Conservation (phyloP, 2,329 filamentous ascomycete species). For the Penicillium nordicum region DNA sequence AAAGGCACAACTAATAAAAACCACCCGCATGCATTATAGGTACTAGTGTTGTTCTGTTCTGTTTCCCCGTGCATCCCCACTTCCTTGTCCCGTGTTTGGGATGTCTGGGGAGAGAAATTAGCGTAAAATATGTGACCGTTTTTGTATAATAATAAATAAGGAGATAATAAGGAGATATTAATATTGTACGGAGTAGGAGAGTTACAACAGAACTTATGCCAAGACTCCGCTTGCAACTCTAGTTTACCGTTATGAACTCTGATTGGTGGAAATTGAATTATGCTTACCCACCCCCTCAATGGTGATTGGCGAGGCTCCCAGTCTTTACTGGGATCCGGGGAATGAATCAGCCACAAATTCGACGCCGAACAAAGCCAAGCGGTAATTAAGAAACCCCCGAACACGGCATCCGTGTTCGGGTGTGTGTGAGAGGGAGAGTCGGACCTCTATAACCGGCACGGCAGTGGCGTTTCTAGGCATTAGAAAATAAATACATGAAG, state of each 20-base stretch:
- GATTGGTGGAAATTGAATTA: conserved; percentile 8
- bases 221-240: conserved; percentile 18
- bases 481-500: not conserved
- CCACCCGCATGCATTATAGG: not conserved
- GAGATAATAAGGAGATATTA: conserved; percentile 3
- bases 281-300: not conserved
- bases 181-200: not conserved
- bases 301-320: conserved; percentile 12
- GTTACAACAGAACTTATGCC: conserved; percentile 11
- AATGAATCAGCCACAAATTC: conserved; percentile 16
- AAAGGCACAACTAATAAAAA: conserved; percentile 1
- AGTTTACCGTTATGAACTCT: not conserved
- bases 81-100: not conserved
- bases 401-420: conserved; percentile 15
- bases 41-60: not conserved
- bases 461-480: conserved; percentile 1
- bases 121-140: conserved; percentile 2
- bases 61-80: not conserved
- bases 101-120: conserved; percentile 3
- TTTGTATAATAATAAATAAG: conserved; percentile 2
- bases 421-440: not conserved
- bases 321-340: conserved; percentile 15
- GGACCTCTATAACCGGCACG: conserved; percentile 3
- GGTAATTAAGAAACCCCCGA: conserved; percentile 1
- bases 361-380: conserved; percentile 4